Conservation (phyloP, 2,329 filamentous ascomycete genomes). For the Epichloe uncinata region DNA sequence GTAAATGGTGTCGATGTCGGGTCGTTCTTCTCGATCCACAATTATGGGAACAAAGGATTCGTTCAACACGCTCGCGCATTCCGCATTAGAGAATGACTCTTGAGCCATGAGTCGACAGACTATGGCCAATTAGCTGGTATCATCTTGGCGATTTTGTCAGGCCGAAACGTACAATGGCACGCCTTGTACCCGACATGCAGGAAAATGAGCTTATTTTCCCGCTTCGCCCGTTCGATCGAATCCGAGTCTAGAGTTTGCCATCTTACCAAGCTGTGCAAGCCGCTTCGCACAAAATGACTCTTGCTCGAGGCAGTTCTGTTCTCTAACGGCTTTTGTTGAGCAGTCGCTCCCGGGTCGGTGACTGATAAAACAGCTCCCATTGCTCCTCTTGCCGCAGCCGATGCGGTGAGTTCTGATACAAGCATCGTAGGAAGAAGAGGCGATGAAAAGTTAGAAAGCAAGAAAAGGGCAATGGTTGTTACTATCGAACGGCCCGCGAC, state of each 20-base stretch:
- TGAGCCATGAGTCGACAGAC: constrained; percentile 84
- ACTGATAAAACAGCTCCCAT: constrained; percentile 9
- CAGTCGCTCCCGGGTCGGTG: constrained; percentile 2
- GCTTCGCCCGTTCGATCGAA: constrained; percentile 61
- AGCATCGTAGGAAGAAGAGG: constrained; percentile 16
- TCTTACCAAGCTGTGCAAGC: constrained; percentile 68
- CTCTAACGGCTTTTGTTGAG: constrained; percentile 14
- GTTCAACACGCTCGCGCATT: constrained; percentile 74
- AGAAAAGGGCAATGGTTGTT: not conserved
- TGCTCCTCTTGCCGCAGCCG: constrained; percentile 20
- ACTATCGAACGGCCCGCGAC: not conserved
- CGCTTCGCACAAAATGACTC: constrained; percentile 52
- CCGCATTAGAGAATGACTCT: constrained; percentile 76
- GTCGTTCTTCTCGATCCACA: constrained; percentile 85
- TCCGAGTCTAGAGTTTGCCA: constrained; percentile 85
- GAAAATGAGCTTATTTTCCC: constrained; percentile 79
- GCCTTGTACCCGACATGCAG: constrained; percentile 90
- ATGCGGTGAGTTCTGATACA: constrained; percentile 24
- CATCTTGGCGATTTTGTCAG: not conserved
- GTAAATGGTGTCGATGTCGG: constrained; percentile 89
- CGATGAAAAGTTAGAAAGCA: not conserved
- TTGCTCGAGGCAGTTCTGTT: constrained; percentile 25
- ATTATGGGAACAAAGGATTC: constrained; percentile 81
- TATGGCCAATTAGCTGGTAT: constrained; percentile 20
- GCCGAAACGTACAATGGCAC: constrained; percentile 64